Evolutionary conservation across 164 flowering plant genomes (phyloP), one percentile per base, ranked within the genome.

Genomic region (Euptelea pleiosperma): DNA sequence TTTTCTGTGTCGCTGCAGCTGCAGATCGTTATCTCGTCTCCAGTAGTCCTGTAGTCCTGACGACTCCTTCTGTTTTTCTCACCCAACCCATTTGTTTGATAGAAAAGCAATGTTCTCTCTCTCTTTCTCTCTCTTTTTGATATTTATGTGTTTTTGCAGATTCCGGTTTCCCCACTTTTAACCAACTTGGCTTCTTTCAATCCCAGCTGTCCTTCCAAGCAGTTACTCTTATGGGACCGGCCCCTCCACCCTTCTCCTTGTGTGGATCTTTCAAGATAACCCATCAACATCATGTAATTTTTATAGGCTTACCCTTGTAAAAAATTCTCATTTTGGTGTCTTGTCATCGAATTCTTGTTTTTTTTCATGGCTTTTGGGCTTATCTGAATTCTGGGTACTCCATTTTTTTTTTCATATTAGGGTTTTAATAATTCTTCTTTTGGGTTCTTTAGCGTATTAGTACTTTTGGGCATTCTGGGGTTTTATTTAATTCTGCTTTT

Each of bases 231-330:
- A 28, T 49, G 56, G 63, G 56, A 29, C 60, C 60, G 26, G 28
- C 46, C 6, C n/a, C n/a, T n/a, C n/a, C n/a, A n/a, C n/a, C n/a
- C n/a, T n/a, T n/a, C n/a, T n/a, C n/a, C n/a, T n/a, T n/a, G n/a
- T n/a, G n/a, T n/a, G n/a, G n/a, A n/a, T 36, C 47, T 47, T 46
- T 46, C 61, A 56, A 16, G 40, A 54, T 63, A 55, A 55, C 37
- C 61, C 67, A 63, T 63, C 61, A 63, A 37, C 53, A n/a, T 55
- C 67, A 28, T 28, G 41, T 5, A n/a, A 36, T 47, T n/a, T 63
- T 56, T 55, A 55, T 44, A 28, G 19, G 4, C 35, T 57, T 57
- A 11, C 50, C 68, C 57, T 6, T 39, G 61, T 50, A 31, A 64
- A 37, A 26, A 41, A 28, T 6, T 3, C 21, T 22, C 24, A 37